Evolutionary conservation across 106 monocot genomes (phyloP).

Genomic region (Allium fistulosum): DNA sequence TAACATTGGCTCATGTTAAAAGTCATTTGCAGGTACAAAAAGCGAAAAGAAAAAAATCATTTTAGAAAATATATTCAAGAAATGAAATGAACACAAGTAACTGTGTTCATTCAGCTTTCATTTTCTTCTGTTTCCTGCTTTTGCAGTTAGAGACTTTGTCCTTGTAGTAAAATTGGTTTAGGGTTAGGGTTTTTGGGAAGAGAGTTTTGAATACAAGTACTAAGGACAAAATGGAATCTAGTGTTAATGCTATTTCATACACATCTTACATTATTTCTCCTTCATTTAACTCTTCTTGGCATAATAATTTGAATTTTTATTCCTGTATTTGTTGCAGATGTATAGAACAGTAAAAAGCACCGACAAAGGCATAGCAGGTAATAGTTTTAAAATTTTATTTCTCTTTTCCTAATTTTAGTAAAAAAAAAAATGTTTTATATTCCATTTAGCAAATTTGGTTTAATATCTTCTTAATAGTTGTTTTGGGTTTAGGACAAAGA

Average conservation of each 20-base stretch:
- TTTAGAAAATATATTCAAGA: not conserved
- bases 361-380: constrained; percentile 32
- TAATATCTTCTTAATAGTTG: not conserved
- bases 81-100: too few relatives aligned
- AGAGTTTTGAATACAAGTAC: constrained; percentile 14
- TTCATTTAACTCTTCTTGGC: not conserved
- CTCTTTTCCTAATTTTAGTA: not conserved
- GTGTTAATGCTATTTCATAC: not conserved
- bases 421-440: too few relatives aligned
- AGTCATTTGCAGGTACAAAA: constrained; percentile 59
- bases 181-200: constrained; percentile 26
- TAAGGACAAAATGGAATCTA: constrained; percentile 42
- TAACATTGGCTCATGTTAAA: constrained; percentile 76
- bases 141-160: too few relatives aligned
- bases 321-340: constrained; percentile 45
- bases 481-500: constrained; percentile 29
- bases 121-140: not conserved
- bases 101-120: not conserved
- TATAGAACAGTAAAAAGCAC: constrained; percentile 83
- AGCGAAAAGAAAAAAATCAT: not conserved
- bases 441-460: too few relatives aligned
- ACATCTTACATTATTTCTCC: not conserved
- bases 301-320: not conserved
- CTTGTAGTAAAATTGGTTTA: not conserved
- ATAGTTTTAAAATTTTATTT: not conserved